Evolutionary conservation across 129 eudicot genomes (phyloP), one percentile per base, ranked within the genome.

Genomic region (Erigeron canadensis): DNA sequence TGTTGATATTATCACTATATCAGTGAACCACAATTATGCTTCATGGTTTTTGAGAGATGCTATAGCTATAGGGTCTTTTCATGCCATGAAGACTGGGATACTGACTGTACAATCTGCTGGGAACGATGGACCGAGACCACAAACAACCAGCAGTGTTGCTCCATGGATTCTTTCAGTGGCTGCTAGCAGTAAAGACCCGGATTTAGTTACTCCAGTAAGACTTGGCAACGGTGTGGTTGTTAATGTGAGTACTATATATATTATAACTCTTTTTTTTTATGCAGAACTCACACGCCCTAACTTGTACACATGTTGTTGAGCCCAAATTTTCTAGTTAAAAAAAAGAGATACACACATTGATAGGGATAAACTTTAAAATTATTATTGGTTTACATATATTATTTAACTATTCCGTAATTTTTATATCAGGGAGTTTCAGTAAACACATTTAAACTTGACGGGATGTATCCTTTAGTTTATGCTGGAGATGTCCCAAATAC

Each of bases 401-500:
- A 23, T 75, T 46, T 45, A 13, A 10, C 22, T 51, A 4, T 23
- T 16, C 13, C 38, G 8, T 16, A 1, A 45, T 45, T 50, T 59
- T 41, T 46, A 4, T 61, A 9, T 17, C 71, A 86, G 91, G 91
- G 91, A 42, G 28, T 65, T 37, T 45, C 77, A 0, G 39, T 80
- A 53, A 86, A 86, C 53, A 70, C 91, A 6, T 82, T 82, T 56
- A 47, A 40, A 40, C 81, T 83, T 13, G 17, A 68, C 8, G 71
- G 19, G 4, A 44, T n/a, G 34, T 74, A 80, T 66, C 85, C 91
- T 56, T 39, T 86, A 69, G 79, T 86, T 72, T 77, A 80, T 38
- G 91, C 81, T 2, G 91, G 85, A 57, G 69, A 80, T 44, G 83
- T 75, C 15, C 85, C 90, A 1, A 85, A 81, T 45, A 72, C 38